Evolutionary conservation across 2,329 filamentous ascomycete species (phyloP), one percentile per base, ranked within the genome.

Genomic region (Diaporthe ampelina): DNA sequence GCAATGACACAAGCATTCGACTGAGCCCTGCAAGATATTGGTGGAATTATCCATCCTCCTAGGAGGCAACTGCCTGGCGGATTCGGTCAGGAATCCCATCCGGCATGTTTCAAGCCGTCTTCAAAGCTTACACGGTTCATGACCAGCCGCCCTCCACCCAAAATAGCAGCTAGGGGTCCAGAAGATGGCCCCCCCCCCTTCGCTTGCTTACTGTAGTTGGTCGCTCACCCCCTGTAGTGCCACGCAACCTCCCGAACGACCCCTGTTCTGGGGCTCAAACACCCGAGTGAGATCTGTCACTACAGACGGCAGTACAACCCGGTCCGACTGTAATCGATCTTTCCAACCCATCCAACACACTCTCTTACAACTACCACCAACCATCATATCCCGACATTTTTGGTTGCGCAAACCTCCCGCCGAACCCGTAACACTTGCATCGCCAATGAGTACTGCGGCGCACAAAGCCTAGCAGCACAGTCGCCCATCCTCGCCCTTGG

Each of bases 241-340:
- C 56, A 21, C 57, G 69, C 57, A 32, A 54, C 45, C 70, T 43
- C 15, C 57, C 57, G 69, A 24, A 43, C 40, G 17, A 43, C 69
- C 69, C 57, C 57, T 56, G 57, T 7, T 21, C 52, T 43, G 7
- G 45, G 57, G 45, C 70, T 72, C 32, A 63, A 63, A 63, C 70
- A 45, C 24, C 17, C 45, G 54, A 70, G 70, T 72, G 70, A 59
- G 70, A 72, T 72, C 70, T 72, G 70, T 72, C 70, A 72, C 69
- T 48, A 72, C 57, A 72, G 19, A 43, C 35, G 45, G 63, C 32
- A 54, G 15, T 68, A 40, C 45, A 68, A 19, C 32, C 59, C 63
- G 63, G 26, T 58, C 56, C 57, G 57, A 32, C 57, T 48, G 70
- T 35, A 43, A 48, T 54, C 48, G 56, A 45, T 43, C 50, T 26